Evolutionary conservation across 345 rosid species (phyloP).

Genomic region (Syzygium aromaticum): DNA sequence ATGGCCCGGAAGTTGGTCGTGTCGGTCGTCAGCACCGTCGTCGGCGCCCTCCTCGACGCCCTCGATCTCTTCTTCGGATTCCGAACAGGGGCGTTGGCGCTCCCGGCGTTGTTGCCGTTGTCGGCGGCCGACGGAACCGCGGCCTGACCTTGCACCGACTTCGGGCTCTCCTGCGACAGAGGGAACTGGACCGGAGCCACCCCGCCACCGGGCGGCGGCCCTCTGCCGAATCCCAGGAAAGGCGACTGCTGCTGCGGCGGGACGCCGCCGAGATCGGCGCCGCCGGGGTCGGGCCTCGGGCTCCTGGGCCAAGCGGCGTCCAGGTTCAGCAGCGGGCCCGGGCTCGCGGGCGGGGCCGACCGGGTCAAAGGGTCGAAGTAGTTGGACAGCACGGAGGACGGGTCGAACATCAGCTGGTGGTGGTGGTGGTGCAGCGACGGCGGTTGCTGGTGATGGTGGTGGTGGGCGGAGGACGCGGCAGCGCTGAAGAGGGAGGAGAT

Average conservation of each 20-base stretch:
- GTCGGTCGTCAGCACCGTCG: constrained; percentile 85
- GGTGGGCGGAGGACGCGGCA: background rate
- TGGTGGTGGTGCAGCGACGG: constrained; percentile 23
- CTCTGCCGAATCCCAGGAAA: background rate
- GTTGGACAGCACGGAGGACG: constrained; percentile 36
- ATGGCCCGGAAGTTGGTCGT: constrained; percentile 89
- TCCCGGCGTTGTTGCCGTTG: constrained; percentile 15
- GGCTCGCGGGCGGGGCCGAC: constrained; percentile 7
- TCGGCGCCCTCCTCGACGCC: constrained; percentile 91
- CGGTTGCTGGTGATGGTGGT: constrained; percentile 1
- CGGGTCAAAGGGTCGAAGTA: constrained; percentile 39
- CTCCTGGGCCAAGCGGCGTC: constrained; percentile 42
- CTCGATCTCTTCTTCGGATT: constrained; percentile 86
- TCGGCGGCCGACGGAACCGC: constrained; percentile 6
- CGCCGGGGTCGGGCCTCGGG: constrained; percentile 39
- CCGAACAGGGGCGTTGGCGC: constrained; percentile 16
- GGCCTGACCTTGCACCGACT: background rate
- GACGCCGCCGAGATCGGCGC: constrained; percentile 39
- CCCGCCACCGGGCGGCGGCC: background rate
- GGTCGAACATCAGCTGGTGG: constrained; percentile 16
- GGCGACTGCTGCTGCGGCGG: constrained; percentile 23
- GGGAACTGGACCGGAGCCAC: background rate
- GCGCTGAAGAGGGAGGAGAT: constrained; percentile 6
- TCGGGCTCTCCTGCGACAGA: background rate
- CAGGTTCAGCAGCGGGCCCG: constrained; percentile 31